Percentiles rank a stretch among this genome's conserved stretches.
phyloP scores from a whole-genome alignment of 129 eudicot genomes.

The Chrysanthemum seticuspe region DNA sequence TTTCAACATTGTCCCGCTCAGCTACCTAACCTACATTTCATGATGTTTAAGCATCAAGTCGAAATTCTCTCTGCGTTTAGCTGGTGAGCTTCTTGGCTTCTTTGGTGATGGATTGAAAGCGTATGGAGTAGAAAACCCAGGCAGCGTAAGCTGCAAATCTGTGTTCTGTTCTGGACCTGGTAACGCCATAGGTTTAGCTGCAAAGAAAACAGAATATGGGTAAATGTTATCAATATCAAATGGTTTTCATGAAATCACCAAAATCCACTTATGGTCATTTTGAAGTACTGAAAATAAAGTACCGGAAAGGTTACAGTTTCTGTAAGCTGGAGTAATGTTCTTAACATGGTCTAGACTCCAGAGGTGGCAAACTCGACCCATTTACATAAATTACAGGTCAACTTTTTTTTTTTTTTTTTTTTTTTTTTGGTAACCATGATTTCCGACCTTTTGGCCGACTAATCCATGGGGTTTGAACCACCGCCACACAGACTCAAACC shows the following conservation, averaged over 20 bases:
- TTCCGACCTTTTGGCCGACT: no score
- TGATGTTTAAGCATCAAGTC: neutral
- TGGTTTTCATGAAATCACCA: neutral
- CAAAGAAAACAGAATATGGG: slow-evolving; percentile 4
- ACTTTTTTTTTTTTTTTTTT: no score
- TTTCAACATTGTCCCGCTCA: neutral
- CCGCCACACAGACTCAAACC: no score
- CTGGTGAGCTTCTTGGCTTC: slow-evolving; percentile 26
- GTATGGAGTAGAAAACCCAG: slow-evolving; percentile 26
- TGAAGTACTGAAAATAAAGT: neutral
- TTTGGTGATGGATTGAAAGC: slow-evolving; percentile 14
- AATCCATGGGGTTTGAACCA: no score
- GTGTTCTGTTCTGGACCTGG: slow-evolving; percentile 40
- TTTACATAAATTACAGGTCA: neutral
- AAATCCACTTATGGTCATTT: neutral
- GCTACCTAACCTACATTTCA: slow-evolving; percentile 22
- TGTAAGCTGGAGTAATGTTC: no score
- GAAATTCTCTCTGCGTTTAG: slow-evolving; percentile 13
- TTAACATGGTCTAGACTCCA: no score
- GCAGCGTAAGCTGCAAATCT: slow-evolving; percentile 43
- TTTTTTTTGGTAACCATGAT: no score
- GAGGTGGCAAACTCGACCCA: neutral
- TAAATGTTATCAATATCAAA: neutral
- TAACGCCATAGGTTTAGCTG: slow-evolving; percentile 49
- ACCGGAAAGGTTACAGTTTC: neutral